Conservation (phyloP, 2,329 filamentous ascomycete species). For the Diaporthe citriasiana region DNA sequence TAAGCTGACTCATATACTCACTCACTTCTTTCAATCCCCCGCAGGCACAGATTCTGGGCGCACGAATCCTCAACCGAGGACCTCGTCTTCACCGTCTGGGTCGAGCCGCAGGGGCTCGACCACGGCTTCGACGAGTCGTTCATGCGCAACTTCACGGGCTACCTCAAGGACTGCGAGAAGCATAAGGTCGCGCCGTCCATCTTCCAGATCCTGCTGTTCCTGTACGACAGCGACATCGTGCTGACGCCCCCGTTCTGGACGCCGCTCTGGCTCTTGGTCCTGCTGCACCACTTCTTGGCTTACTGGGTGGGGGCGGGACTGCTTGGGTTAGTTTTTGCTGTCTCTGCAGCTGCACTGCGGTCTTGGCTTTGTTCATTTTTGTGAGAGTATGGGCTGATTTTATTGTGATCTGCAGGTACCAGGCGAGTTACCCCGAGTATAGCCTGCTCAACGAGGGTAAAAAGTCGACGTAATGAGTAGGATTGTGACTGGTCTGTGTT, state of each 20-base stretch:
- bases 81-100: slow-evolving; percentile 38
- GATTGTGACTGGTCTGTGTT: not conserved
- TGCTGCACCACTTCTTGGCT: slow-evolving; percentile 37
- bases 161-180: slow-evolving; percentile 32
- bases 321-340: slow-evolving; percentile 28
- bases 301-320: slow-evolving; percentile 38
- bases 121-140: slow-evolving; percentile 40
- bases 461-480: slow-evolving; percentile 3
- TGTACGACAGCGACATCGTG: slow-evolving; percentile 30
- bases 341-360: too few species aligned
- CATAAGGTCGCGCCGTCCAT: slow-evolving; percentile 23
- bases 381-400: not conserved
- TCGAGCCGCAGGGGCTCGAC: slow-evolving; percentile 38
- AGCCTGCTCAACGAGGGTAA: slow-evolving; percentile 8
- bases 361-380: not conserved
- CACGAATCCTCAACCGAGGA: slow-evolving; percentile 28
- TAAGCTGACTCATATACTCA: slow-evolving; percentile 9
- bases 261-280: slow-evolving; percentile 35
- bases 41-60: slow-evolving; percentile 36
- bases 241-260: slow-evolving; percentile 39
- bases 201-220: slow-evolving; percentile 40
- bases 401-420: slow-evolving; percentile 11
- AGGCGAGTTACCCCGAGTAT: slow-evolving; percentile 34
- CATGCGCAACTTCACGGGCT: slow-evolving; percentile 36
- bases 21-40: not conserved